Evolutionary conservation across 1,284 basidiomycete genomes (phyloP), one percentile per base, ranked within the genome.

Genomic region (Xerocomus minutiporus): DNA sequence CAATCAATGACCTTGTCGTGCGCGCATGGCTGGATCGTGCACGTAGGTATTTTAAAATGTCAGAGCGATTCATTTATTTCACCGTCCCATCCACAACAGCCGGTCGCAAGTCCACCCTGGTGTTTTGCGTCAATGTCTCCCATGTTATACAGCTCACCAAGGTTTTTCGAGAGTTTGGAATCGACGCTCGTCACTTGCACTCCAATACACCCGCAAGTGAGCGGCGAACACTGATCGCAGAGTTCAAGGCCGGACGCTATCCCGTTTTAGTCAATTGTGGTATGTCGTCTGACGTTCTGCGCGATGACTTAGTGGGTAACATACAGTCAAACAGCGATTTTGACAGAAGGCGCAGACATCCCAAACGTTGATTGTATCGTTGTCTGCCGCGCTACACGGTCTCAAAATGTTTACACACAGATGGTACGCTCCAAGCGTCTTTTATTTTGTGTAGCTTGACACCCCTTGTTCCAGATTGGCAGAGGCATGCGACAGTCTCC

Each of bases 261-360:
- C 92, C 94, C 4, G 91, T 99, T 0, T 75, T 99, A 34, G 72
- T 98, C 48, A 98, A 98, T 65, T 98, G 95, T 66, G 88, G 92
- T 90, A 53, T 45, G 80, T 71, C 17, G 17, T 42, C 6, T 31
- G 25, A 51, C 5, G 17, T 35, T 48, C 17, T 39, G 15, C 39
- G 17, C 39, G 15, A 41, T 1, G 6, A 39, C 20, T 25, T n/a
- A 43, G 17, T 26, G 50, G 13, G 51, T 50, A 49, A 38, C 15
- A 20, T 34, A 51, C 46, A 52, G 51, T 48, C 26, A 28, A 45
- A 20, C 50, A 92, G 91, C 88, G 25, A 90, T 98, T 48, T 75
- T 98, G 58, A 95, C 93, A 0, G 94, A 97, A 73, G 93, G 93
- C 1, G 81, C 91, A 7, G 92, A 94, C 70, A 91, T 95, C 46